Evolutionary conservation across 228 moss, liverwort and hornwort genomes (phyloP), one percentile per base, ranked within the genome.

Genomic region (Sphagnum magellanicum): DNA sequence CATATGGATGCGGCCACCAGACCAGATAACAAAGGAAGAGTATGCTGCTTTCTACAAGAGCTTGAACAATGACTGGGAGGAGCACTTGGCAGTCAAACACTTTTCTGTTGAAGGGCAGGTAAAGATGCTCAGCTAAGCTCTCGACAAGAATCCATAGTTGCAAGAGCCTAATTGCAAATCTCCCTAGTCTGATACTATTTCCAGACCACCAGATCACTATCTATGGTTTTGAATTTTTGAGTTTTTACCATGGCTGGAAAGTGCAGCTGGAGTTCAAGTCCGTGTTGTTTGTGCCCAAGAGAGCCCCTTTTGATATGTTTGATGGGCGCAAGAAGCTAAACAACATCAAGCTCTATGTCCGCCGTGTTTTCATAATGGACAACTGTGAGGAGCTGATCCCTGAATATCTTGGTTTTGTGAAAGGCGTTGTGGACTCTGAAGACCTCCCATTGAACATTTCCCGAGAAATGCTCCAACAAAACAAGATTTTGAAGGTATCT

Each of bases 31-130:
- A 7, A 64, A 69, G 46, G 84, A 84, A 47, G 84, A 84, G 63
- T 84, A 84, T 58, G 84, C 68, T 50, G 77, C 84, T 51, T 84
- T 84, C 49, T 84, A 84, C 72, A 84, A 84, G 64, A 78, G 84
- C 51, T 75, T 80, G 70, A 80, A 75, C 8, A 84, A 84, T 52
- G 84, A 84, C 61, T 84, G 84, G 84, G 84, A 84, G 70, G 91
- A 88, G 66, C 91, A 91, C 73, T 13, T 91, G 9, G 17, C 81
- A 0, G 88, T 91, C 5, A 91, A 91, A 76, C 91, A 91, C 51
- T 91, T 91, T 67, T 91, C 91, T 52, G 91, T 91, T 0, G 91
- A 91, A 71, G 91, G 91, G 12, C 88, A 84, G 84, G 84, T 84
- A 80, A 50, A 53, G 32, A 32, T 32, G 32, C 32, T 32, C 32